Evolutionary conservation across 129 eudicot genomes (phyloP).

Genomic region (Flaveria linearis): DNA sequence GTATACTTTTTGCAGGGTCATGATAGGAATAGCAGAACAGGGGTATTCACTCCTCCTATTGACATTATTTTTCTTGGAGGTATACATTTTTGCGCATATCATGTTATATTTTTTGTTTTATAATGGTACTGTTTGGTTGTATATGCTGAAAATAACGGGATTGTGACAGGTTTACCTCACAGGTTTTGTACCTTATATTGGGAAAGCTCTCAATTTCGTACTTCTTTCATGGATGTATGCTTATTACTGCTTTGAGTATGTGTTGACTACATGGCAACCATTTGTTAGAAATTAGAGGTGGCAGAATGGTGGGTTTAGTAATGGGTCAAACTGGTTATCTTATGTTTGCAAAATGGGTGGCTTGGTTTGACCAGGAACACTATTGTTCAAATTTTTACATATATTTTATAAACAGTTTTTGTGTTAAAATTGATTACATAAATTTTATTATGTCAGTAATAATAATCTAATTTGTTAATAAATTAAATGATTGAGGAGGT

Average conservation of each 20-base stretch:
- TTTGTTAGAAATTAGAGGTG: conserved; percentile 1
- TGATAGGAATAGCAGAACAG: conserved; percentile 96
- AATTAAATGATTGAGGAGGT: conserved; percentile 4
- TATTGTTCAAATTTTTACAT: background rate
- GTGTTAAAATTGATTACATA: background rate
- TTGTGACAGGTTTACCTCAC: conserved; percentile 76
- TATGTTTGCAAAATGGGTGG: background rate
- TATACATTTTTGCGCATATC: conserved; percentile 18
- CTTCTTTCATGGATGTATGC: conserved; percentile 99
- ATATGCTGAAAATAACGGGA: conserved; percentile 25
- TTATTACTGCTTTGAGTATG: conserved; percentile 98
- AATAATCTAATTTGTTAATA: background rate
- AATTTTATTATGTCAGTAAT: background rate
- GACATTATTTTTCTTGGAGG: conserved; percentile 91
- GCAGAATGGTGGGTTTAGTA: conserved; percentile 19
- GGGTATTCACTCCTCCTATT: conserved; percentile 75
- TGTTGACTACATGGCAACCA: conserved; percentile 22
- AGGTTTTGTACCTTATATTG: conserved; percentile 79
- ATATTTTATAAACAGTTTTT: background rate
- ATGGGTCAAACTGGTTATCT: conserved; percentile 1
- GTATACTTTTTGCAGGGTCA: conserved; percentile 50
- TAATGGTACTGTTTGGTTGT: background rate
- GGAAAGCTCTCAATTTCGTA: conserved; percentile 71
- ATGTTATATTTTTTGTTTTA: background rate
- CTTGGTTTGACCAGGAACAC: background rate